Conservation (phyloP, 1,284 basidiomycete species). For the Marasmius oreades region DNA sequence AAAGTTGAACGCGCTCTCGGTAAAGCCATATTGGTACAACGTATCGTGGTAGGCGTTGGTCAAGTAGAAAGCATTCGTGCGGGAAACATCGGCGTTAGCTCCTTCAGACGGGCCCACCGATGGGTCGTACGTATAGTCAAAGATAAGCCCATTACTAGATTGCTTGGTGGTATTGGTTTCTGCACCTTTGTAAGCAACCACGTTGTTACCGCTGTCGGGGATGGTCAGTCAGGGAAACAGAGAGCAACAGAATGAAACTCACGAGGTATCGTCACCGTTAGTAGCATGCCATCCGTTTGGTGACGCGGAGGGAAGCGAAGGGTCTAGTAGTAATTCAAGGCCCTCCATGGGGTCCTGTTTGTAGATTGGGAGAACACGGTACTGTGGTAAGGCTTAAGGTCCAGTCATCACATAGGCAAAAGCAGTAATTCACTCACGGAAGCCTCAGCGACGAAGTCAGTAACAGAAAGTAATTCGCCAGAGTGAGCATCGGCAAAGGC, state of each 20-base stretch:
- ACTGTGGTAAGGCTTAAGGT: slow-evolving; percentile 18
- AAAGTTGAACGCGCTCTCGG: slow-evolving; percentile 35
- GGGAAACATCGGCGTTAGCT: slow-evolving; percentile 41
- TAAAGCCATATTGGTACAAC: no score
- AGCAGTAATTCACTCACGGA: not conserved
- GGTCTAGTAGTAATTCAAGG: slow-evolving; percentile 30
- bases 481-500: slow-evolving; percentile 59
- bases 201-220: slow-evolving; percentile 29
- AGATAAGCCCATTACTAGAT: slow-evolving; percentile 15
- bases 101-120: slow-evolving; percentile 20
- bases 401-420: not conserved
- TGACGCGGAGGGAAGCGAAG: slow-evolving; percentile 26
- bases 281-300: slow-evolving; percentile 20
- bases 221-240: not conserved
- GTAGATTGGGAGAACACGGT: slow-evolving; percentile 33
- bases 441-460: slow-evolving; percentile 12
- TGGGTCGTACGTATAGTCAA: slow-evolving; percentile 34
- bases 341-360: slow-evolving; percentile 30
- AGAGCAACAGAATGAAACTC: not conserved
- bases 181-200: slow-evolving; percentile 31
- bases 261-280: slow-evolving; percentile 15
- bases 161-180: slow-evolving; percentile 16
- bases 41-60: slow-evolving; percentile 41
- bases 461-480: slow-evolving; percentile 48
- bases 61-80: slow-evolving; percentile 49